These are phyloP conservation scores for Trypanosoma vivax DNA, from an alignment of 208 protist species.

Conservation along the genomic window DNA sequence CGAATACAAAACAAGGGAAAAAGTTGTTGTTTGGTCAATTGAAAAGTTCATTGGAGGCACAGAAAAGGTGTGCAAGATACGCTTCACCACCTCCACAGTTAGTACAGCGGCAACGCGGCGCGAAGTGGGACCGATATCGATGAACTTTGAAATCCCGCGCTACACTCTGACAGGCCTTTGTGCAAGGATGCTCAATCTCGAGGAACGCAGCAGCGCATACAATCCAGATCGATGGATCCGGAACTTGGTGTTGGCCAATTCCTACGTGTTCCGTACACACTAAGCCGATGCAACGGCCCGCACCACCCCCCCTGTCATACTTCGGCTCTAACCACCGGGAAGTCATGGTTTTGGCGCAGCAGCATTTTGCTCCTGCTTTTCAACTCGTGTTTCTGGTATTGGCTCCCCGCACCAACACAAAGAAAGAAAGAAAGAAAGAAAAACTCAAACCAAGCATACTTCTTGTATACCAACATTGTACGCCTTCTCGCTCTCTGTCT, in stretches of 20 bases:
- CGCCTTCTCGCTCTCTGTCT: no score
- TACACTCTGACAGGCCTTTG: slow-evolving; percentile 41
- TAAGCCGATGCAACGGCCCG: no score
- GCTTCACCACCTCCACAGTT: slow-evolving; percentile 32
- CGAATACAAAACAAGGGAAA: slow-evolving; percentile 53
- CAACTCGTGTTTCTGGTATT: no score
- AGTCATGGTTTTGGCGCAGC: no score
- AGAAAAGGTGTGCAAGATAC: slow-evolving; percentile 50
- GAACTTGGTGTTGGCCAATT: slow-evolving; percentile 79
- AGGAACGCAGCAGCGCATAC: slow-evolving; percentile 70
- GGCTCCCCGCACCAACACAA: no score
- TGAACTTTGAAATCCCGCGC: slow-evolving; percentile 92
- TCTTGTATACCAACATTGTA: no score
- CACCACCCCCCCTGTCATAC: no score
- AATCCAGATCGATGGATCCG: slow-evolving; percentile 84
- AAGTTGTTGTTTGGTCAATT: slow-evolving; percentile 79
- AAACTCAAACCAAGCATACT: no score
- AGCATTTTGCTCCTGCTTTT: no score
- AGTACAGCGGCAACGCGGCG: slow-evolving; percentile 37
- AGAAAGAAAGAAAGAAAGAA: no score
- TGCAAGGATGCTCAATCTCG: slow-evolving; percentile 50
- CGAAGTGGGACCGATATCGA: slow-evolving; percentile 63
- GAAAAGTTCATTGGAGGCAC: slow-evolving; percentile 58
- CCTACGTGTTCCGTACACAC: slow-evolving; percentile 72
- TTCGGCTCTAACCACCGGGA: no score